Evolutionary conservation across 2,329 filamentous ascomycete genomes (phyloP), one percentile per base, ranked within the genome.

Genomic region (Cyanodermella asteris): DNA sequence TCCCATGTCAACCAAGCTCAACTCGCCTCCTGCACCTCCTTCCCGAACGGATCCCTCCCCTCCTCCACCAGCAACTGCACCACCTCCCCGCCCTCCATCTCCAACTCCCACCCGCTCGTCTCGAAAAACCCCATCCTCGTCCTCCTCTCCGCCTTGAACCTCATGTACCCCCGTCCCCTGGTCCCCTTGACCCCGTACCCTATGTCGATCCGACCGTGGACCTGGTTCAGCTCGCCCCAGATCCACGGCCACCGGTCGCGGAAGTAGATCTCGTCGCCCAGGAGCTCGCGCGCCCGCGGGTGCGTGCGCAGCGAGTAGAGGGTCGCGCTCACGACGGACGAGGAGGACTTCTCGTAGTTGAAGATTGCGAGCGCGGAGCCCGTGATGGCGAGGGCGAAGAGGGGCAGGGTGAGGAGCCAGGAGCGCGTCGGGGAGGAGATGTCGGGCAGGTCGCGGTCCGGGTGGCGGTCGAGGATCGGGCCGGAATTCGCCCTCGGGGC

Each of bases 321-420:
- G 4, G 81, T 87, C 28, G 75, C 78, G 28, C 69, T 69, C n/a
- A 93, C 76, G 16, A 84, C 65, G 27, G 75, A 76, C 14, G 71
- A 80, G n/a, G 76, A 80, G 29, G 72, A 68, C 50, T 93, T 93
- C 49, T 97, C 84, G 64, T 97, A 94, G 63, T 97, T 97, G 73
- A 97, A 94, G 50, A 97, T 93, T 37, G 74, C 78, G 31, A 90
- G 55, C 36, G 72, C 71, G 36, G 72, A 73, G 28, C 61, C 58
- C 24, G 65, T 63, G 38, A 91, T 67, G 34, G 78, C 56, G 34
- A 64, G 49, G 26, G 73, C 45, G 61, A 94, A 94, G 45, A 91
- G 54, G 27, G 84, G 84, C 17, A 91, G 50, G 1, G 78, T 80
- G 38, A 64, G 64, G 28, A 59, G 45, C 74, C 75, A 82, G 37